Evolutionary conservation across 805 yeast genomes (phyloP).

Genomic region (Candida hispaniensis): DNA sequence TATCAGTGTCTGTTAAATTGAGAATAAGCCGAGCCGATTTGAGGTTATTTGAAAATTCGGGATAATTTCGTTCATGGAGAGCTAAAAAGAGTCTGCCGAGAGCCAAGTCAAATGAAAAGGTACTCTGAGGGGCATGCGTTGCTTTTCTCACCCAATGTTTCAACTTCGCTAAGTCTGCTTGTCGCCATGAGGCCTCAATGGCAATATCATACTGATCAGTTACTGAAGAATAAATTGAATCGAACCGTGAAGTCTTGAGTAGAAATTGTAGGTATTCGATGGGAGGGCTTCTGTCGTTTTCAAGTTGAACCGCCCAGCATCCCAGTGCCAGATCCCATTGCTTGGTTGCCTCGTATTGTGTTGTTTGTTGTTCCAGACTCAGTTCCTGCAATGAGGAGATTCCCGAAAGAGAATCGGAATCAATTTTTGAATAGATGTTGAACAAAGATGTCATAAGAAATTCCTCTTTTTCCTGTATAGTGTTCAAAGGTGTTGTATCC

Average conservation of each 20-base stretch:
- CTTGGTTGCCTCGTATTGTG: slow-evolving; percentile 72
- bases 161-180: slow-evolving; percentile 44
- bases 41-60: slow-evolving; percentile 28
- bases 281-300: slow-evolving; percentile 22
- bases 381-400: slow-evolving; percentile 55
- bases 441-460: slow-evolving; percentile 35
- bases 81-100: slow-evolving; percentile 52
- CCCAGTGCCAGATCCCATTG: slow-evolving; percentile 83
- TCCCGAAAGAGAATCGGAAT: slow-evolving; percentile 84
- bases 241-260: slow-evolving; percentile 65
- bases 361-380: slow-evolving; percentile 61
- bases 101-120: slow-evolving; percentile 47
- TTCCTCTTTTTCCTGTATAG: slow-evolving; percentile 11
- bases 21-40: slow-evolving; percentile 42
- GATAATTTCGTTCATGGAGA: slow-evolving; percentile 31
- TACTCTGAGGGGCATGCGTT: slow-evolving; percentile 31
- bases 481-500: slow-evolving; percentile 21
- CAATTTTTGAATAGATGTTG: slow-evolving; percentile 74
- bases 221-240: slow-evolving; percentile 34
- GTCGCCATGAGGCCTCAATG: slow-evolving; percentile 61
- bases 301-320: slow-evolving; percentile 49
- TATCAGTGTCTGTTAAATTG: slow-evolving; percentile 48
- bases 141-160: slow-evolving; percentile 45
- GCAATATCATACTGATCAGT: slow-evolving; percentile 42
- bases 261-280: slow-evolving; percentile 52